Evolutionary conservation across 805 yeast species (phyloP), one percentile per base, ranked within the genome.

Genomic region (Kockiozyma suomiensis): DNA sequence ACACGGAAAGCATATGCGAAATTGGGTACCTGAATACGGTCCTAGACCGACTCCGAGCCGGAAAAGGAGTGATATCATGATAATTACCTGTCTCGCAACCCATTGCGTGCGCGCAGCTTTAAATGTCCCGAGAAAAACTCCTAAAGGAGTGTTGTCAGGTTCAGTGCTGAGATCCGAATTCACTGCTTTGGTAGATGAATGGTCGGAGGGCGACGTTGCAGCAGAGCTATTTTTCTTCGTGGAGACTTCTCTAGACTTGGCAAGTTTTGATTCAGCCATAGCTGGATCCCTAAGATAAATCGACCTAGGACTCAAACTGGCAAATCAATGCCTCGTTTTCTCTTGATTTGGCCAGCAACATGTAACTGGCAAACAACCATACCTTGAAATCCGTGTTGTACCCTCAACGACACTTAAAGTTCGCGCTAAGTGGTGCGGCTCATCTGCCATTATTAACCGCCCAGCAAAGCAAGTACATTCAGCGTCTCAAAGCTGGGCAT

Each of bases 11-110:
- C 30, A 13, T 26, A 35, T 25, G 17, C n/a, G 13, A 26, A 21
- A 13, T 28, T 8, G 21, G 62, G 73, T 72, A 0, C 99, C 99
- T 23, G 96, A 90, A 70, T 84, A 92, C 3, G 90, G 81, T 0
- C 98, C 99, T 38, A 92, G 77, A 0, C 97, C 97, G 23, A 93
- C 86, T 0, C 96, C 96, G 54, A 89, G 81, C 64, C 96, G 79
- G 1, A 91, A 80, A 10, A 93, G 82, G 3, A 92, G 73, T 1
- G 96, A 90, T 61, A 88, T 82, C 51, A 88, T 74, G 2, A 88
- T 66, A 25, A 69, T 67, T 48, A 90, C 83, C 72, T 90, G 89
- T 53, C 94, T 77, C 0, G 94, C 93, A 4, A 88, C 86, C 97
- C 97, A 92, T 78, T 90, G 97, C 69, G 87, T 88, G 35, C 86